These are phyloP conservation scores for Suillus subalutaceus DNA, from an alignment of 768 basidiomycete species.

Conservation along the genomic window DNA sequence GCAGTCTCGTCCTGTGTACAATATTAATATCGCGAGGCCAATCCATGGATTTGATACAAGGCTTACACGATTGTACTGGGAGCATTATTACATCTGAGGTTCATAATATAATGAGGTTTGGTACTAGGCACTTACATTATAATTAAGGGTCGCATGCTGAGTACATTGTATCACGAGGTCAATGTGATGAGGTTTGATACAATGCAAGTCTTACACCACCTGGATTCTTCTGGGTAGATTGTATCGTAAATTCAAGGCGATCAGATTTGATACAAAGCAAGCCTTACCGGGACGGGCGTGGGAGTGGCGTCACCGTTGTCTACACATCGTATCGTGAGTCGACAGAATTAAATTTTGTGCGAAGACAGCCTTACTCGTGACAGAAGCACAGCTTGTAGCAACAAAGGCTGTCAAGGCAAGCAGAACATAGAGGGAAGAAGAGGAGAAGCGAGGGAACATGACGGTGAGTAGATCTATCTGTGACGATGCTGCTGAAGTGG, in stretches of 20 bases:
- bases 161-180: background rate
- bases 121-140: too few relatives aligned
- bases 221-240: too few relatives aligned
- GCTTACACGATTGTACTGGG: background rate
- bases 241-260: too few relatives aligned
- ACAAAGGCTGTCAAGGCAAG: background rate
- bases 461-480: background rate
- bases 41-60: background rate
- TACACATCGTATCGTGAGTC: background rate
- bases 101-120: too few relatives aligned
- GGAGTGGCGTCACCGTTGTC: too few relatives aligned
- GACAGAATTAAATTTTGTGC: background rate
- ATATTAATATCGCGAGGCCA: background rate
- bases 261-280: too few relatives aligned
- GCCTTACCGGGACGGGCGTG: background rate
- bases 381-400: background rate
- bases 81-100: too few relatives aligned
- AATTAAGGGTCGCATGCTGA: too few relatives aligned
- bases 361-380: background rate
- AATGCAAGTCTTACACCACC: background rate
- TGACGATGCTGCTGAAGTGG: background rate
- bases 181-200: too few relatives aligned
- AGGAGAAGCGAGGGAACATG: slow-evolving; percentile 10
- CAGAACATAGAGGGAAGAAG: slow-evolving; percentile 4
- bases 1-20: background rate